These are phyloP conservation scores for Stagonosporopsis tanaceti DNA, from an alignment of 2,329 filamentous ascomycete species.

Conservation along the genomic window DNA sequence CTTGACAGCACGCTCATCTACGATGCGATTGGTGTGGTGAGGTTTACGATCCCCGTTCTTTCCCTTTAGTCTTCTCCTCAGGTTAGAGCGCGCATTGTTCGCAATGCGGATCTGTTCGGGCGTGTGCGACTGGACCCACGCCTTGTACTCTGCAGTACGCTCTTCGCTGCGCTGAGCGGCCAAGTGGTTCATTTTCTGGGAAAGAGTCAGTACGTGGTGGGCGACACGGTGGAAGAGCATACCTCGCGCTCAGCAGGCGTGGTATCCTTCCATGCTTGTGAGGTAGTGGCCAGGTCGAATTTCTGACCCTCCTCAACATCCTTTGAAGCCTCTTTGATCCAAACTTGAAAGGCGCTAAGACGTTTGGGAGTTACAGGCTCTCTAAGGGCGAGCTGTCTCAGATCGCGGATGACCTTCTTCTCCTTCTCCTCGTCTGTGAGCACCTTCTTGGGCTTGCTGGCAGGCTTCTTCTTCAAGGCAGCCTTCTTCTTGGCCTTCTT, in stretches of 20 bases:
- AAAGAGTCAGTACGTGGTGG: slow-evolving; percentile 8
- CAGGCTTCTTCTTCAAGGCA: no score
- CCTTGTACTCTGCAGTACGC: slow-evolving; percentile 55
- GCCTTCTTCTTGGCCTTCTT: slow-evolving; percentile 34
- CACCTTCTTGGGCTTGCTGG: no score
- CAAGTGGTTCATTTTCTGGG: slow-evolving; percentile 62
- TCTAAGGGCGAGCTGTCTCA: slow-evolving; percentile 50
- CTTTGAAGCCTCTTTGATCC: slow-evolving; percentile 30
- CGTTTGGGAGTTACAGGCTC: slow-evolving; percentile 32
- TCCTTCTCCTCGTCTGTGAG: slow-evolving; percentile 20
- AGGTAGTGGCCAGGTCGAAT: slow-evolving; percentile 1
- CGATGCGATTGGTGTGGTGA: slow-evolving; percentile 45
- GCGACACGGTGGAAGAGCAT: slow-evolving; percentile 3
- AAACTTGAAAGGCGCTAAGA: slow-evolving; percentile 37
- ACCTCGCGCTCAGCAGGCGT: slow-evolving; percentile 49
- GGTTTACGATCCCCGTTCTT: slow-evolving; percentile 12
- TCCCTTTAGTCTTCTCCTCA: slow-evolving; percentile 38
- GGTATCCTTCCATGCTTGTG: slow-evolving; percentile 35
- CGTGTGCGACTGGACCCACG: slow-evolving; percentile 64
- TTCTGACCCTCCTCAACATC: background rate
- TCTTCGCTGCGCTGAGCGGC: slow-evolving; percentile 57
- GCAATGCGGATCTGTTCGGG: slow-evolving; percentile 66
- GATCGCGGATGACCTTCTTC: slow-evolving; percentile 36
- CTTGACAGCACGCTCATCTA: slow-evolving; percentile 64
- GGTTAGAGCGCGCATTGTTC: slow-evolving; percentile 62